Conservation (phyloP, 176 grass and related monocot genomes). For the Rhynchospora tenuis region DNA sequence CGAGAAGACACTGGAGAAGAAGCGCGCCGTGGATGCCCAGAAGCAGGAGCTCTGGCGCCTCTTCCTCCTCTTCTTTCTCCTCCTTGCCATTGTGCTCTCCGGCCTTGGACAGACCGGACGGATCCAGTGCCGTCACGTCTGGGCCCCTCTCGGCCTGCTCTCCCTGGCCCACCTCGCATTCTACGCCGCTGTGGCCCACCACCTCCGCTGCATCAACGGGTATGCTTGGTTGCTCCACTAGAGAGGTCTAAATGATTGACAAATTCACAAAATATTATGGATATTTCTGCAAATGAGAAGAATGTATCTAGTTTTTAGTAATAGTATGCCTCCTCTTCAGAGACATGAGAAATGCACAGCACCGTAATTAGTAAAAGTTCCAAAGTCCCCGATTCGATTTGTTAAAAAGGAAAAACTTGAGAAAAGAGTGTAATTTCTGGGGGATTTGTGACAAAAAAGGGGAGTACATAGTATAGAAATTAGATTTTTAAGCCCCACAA, state of each 20-base stretch:
- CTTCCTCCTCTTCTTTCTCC: slow-evolving; percentile 86
- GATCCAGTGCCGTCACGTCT: slow-evolving; percentile 80
- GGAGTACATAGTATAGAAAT: background rate
- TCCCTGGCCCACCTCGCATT: slow-evolving; percentile 81
- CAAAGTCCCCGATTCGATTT: background rate
- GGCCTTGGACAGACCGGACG: slow-evolving; percentile 30
- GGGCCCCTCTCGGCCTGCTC: slow-evolving; percentile 72
- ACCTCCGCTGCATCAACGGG: slow-evolving; percentile 90
- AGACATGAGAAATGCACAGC: background rate
- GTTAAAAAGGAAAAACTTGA: background rate
- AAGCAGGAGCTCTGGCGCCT: slow-evolving; percentile 98
- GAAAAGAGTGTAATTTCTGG: too few species aligned
- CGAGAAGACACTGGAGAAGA: slow-evolving; percentile 95
- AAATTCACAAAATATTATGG: background rate
- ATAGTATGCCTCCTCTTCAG: background rate
- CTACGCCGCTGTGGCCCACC: slow-evolving; percentile 87
- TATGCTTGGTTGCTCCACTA: background rate
- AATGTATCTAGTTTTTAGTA: background rate
- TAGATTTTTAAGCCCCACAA: background rate
- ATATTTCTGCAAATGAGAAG: background rate
- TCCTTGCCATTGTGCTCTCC: slow-evolving; percentile 57
- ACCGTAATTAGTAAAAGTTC: background rate
- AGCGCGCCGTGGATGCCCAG: slow-evolving; percentile 76
- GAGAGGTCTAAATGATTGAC: background rate
- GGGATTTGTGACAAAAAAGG: background rate